Evolutionary conservation across 371 early-diverging fungal species (phyloP).

Genomic region (Dentiscutata heterogama): DNA sequence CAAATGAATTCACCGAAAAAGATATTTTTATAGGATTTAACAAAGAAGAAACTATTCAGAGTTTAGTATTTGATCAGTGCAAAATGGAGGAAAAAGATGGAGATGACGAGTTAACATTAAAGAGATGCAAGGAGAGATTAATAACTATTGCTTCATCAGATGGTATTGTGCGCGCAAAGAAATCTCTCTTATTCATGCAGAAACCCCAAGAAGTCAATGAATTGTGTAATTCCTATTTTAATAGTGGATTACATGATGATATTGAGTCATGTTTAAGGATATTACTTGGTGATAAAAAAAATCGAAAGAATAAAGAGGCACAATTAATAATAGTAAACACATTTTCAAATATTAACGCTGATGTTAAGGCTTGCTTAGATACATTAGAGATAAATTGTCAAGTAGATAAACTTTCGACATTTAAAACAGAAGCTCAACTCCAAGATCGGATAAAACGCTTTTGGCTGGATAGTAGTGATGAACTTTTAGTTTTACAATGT

Average conservation of each 20-base stretch:
- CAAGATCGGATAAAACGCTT: conserved; percentile 23
- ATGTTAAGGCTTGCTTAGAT: conserved; percentile 6
- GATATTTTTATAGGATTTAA: conserved; percentile 25
- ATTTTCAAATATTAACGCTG: conserved; percentile 46
- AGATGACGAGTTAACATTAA: background rate
- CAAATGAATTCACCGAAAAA: background rate
- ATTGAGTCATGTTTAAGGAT: conserved; percentile 7
- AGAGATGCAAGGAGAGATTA: conserved; percentile 34
- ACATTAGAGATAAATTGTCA: conserved; percentile 4
- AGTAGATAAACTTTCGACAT: conserved; percentile 40
- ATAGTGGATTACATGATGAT: conserved; percentile 24
- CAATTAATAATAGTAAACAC: conserved; percentile 28
- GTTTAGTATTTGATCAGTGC: conserved; percentile 12
- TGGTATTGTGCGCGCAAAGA: conserved; percentile 32
- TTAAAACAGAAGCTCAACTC: conserved; percentile 34
- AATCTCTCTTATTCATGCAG: conserved; percentile 3
- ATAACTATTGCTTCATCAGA: conserved; percentile 41
- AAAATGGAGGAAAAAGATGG: background rate
- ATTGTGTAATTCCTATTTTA: conserved; percentile 23
- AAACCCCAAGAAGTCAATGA: conserved; percentile 19
- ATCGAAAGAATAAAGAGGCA: background rate
- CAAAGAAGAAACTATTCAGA: conserved; percentile 21
- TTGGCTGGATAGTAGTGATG: conserved; percentile 19
- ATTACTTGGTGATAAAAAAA: background rate
- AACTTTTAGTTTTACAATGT: conserved; percentile 38